Evolutionary conservation across 805 yeast genomes (phyloP), one percentile per base, ranked within the genome.

Genomic region (Cyberlindnera veronae): DNA sequence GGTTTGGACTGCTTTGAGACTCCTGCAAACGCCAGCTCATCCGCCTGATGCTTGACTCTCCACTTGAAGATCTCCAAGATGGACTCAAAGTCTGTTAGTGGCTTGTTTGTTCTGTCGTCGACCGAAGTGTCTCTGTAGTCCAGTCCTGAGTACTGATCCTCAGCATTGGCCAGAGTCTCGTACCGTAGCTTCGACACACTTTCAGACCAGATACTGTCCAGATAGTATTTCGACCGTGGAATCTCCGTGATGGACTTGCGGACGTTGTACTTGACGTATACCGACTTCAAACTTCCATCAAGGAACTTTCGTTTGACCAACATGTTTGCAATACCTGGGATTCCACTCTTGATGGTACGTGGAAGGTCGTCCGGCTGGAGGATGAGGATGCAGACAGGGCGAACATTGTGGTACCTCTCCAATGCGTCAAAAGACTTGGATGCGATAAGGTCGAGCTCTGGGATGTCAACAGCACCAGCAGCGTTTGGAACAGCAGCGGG

Each of bases 281-380:
- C 81, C 0, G 95, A 81, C n/a, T 77, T 71, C 17, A 93, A 64
- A n/a, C 74, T 69, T 2, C 98, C 98, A 49, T 79, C 84, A 30
- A 80, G 68, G 57, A 89, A 89, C 49, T 77, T 74, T 49, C 81
- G 77, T 54, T 81, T 86, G 63, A 85, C 88, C 54, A 80, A 73
- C 84, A 80, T 86, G 51, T 90, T 93, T 1, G 98, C 98, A 47
- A 93, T 84, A 52, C 93, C 98, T 16, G 87, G 71, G 8, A 96
- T 82, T 17, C 96, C 96, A 60, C 86, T 79, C 50, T 93, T 69
- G 54, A 79, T 69, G 23, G 95, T 82, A 55, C 95, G 76, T 4
- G 99, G 96, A 19, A 93, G 67, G 0, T 89, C 71, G 42, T 86
- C 86, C 18, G 85, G 82, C 19, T 87, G 83, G 1, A 91, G 83